These are phyloP conservation scores for Cryptosporidium canis DNA, from an alignment of 169 alveolate genomes.

Conservation along the genomic window DNA sequence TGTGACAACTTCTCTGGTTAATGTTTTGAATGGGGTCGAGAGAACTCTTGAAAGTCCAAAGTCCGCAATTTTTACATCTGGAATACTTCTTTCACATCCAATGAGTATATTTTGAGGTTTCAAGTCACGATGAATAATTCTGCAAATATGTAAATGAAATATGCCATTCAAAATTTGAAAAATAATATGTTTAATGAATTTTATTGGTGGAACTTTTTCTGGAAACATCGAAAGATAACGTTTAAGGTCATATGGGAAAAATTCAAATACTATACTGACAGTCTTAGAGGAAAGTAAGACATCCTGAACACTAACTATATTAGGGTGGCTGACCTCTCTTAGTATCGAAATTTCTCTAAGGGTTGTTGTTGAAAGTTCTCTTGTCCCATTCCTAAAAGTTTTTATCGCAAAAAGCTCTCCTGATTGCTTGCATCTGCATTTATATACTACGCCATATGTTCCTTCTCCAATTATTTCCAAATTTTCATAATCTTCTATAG, in stretches of 20 bases:
- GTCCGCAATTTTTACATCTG: constrained; percentile 86
- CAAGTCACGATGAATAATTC: constrained; percentile 92
- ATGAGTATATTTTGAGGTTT: constrained; percentile 86
- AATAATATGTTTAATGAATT: constrained; percentile 48
- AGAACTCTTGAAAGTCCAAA: constrained; percentile 86
- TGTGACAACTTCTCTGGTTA: constrained; percentile 95
- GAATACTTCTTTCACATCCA: constrained; percentile 10
- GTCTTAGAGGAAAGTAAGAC: constrained; percentile 75
- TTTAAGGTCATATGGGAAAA: constrained; percentile 60
- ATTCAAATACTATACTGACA: constrained; percentile 51
- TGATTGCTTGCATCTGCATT: constrained; percentile 83
- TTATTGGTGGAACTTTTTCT: constrained; percentile 24
- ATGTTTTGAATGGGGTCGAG: constrained; percentile 84
- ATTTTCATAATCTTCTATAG: constrained; percentile 84
- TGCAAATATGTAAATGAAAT: constrained; percentile 83
- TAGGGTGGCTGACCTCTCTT: constrained; percentile 91
- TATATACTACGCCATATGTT: constrained; percentile 94
- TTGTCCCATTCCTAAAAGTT: constrained; percentile 87
- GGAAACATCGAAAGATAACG: constrained; percentile 64
- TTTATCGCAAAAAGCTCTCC: constrained; percentile 92
- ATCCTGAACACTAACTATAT: constrained; percentile 91
- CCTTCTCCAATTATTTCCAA: constrained; percentile 94
- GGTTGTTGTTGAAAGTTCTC: constrained; percentile 93
- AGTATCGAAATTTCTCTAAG: constrained; percentile 93
- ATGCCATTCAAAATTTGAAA: constrained; percentile 81